phyloP scores from a whole-genome alignment of 2,329 filamentous ascomycete species.

The Chaetomiaceae sp. region DNA sequence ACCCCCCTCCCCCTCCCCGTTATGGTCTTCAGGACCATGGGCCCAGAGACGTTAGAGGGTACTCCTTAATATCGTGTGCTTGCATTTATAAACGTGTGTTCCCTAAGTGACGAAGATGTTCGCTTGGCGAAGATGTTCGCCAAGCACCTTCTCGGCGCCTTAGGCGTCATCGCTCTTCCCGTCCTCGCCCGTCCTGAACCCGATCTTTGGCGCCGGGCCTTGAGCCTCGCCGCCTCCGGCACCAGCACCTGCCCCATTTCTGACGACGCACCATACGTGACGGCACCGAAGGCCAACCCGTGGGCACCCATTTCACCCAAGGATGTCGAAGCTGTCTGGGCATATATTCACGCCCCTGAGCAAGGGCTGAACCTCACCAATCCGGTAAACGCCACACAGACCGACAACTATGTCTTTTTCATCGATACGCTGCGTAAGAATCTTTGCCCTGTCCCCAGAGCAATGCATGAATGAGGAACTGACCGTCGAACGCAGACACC shows the following conservation, averaged over 20 bases:
- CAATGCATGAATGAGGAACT: too few species aligned
- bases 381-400: slow-evolving; percentile 33
- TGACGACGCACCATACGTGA: slow-evolving; percentile 19
- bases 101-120: too few species aligned
- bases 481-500: slow-evolving; percentile 28
- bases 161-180: slow-evolving; percentile 7
- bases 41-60: too few species aligned
- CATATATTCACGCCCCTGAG: slow-evolving; percentile 37
- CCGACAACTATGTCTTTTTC: slow-evolving; percentile 43
- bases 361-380: slow-evolving; percentile 42
- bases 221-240: slow-evolving; percentile 3
- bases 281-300: slow-evolving; percentile 38
- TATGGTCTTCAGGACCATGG: too few species aligned
- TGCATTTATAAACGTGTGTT: too few species aligned
- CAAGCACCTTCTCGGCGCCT: slow-evolving; percentile 7
- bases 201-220: slow-evolving; percentile 13
- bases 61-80: too few species aligned
- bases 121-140: slow-evolving; percentile 12
- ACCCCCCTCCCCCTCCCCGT: too few species aligned
- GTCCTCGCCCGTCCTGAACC: slow-evolving; percentile 15
- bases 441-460: neutral
- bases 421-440: slow-evolving; percentile 39
- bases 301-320: slow-evolving; percentile 39
- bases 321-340: slow-evolving; percentile 41
- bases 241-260: slow-evolving; percentile 15